Evolutionary conservation across 176 grass and related monocot species (phyloP), one percentile per base, ranked within the genome.

Genomic region (Carex littledalei): DNA sequence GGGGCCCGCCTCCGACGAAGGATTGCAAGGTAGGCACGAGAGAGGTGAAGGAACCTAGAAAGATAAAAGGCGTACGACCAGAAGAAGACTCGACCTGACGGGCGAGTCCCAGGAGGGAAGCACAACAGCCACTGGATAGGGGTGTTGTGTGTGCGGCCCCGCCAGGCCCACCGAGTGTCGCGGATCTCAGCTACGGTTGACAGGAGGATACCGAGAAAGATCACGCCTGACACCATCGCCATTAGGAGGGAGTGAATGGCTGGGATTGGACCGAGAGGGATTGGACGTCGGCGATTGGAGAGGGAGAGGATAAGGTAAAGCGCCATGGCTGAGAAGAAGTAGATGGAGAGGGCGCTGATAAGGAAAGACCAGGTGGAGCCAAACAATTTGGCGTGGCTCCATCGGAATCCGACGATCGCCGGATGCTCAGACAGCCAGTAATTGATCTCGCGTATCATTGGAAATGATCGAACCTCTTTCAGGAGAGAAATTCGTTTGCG

Each of bases 1-100:
- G 89, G 83, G 14, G 87, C 70, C 0, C 52, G 80, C 0, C 88
- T 84, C 2, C 85, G 84, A 0, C 80, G 70, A 17, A 95, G 85
- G 52, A 99, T 91, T 5, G 89, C 84, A 52, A 95, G 61, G 47
- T 89, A 85, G 20, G 93, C 94, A 8, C 93, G 83, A 5, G 84
- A 82, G 57, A 92, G 91, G 88, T 95, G 96, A 75, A 99, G 87
- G 85, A 95, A 99, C 11, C 96, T 88, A 63, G 96, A 95, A 75
- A 99, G 93, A 89, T 95, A 99, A 87, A 95, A 99, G 10, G 88
- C 91, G 85, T 99, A 99, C 32, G 93, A 95, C 96, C 96, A 98
- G 91, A 99, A 99, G 93, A 99, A 99, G 78, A 99, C 93, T 81
- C 93, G 91, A 14, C 96, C 96, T 0, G 91, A 91, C 2, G 93